These are phyloP conservation scores for Vigna angularis DNA, from an alignment of 306 rosid species.

Conservation along the genomic window DNA sequence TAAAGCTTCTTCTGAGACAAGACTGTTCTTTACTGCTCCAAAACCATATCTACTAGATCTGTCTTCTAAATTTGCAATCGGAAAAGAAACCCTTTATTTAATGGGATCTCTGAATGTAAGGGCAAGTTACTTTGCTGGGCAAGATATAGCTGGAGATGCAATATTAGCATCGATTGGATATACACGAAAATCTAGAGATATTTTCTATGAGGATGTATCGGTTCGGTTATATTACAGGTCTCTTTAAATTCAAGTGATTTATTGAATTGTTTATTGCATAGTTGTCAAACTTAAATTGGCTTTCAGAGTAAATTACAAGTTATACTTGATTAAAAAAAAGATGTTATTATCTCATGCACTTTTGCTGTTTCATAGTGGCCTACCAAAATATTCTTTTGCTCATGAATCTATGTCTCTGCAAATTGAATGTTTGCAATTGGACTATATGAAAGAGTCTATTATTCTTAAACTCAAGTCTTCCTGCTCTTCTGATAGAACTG, in stretches of 20 bases:
- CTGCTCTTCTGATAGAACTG: neutral
- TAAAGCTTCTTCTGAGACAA: slow-evolving; percentile 87
- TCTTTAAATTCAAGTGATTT: slow-evolving; percentile 40
- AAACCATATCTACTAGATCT: slow-evolving; percentile 55
- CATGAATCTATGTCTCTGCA: slow-evolving; percentile 3
- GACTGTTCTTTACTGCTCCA: slow-evolving; percentile 73
- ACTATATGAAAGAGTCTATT: neutral
- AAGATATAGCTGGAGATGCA: slow-evolving; percentile 84
- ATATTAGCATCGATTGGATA: slow-evolving; percentile 84
- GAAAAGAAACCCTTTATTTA: slow-evolving; percentile 53
- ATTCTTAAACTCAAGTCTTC: slow-evolving; percentile 14
- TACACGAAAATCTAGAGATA: slow-evolving; percentile 75
- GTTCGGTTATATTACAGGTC: slow-evolving; percentile 85
- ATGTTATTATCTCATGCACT: slow-evolving; percentile 21
- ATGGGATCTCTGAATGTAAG: slow-evolving; percentile 66
- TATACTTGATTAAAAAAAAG: slow-evolving; percentile 18
- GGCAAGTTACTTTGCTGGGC: slow-evolving; percentile 87
- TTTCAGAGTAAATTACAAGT: slow-evolving; percentile 29
- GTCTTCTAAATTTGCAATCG: slow-evolving; percentile 52
- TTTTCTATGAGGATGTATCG: slow-evolving; percentile 74
- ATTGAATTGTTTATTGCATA: slow-evolving; percentile 24
- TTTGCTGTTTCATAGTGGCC: slow-evolving; percentile 22
- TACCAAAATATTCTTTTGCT: slow-evolving; percentile 15
- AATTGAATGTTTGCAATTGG: neutral
- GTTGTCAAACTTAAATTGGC: slow-evolving; percentile 29